Conservation (phyloP, 2,329 filamentous ascomycete species). For the Colletotrichum sp. region DNA sequence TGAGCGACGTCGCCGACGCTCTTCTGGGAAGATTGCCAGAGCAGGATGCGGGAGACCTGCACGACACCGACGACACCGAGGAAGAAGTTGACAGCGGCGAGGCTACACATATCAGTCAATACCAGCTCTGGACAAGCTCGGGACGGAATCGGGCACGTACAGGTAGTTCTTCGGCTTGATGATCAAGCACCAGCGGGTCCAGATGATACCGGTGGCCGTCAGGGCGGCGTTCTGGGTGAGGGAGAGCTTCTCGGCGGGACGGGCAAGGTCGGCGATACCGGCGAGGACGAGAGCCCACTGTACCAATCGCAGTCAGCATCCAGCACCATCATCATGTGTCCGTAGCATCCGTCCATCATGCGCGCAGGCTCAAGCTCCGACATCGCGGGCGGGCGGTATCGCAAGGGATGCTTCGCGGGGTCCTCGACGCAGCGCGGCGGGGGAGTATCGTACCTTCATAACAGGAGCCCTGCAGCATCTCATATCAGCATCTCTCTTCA, state of each 20-base stretch:
- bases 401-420: slow-evolving; percentile 13
- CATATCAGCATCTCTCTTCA: neutral
- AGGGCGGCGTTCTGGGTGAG: slow-evolving; percentile 91
- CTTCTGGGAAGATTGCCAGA: slow-evolving; percentile 66
- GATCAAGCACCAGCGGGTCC: slow-evolving; percentile 98
- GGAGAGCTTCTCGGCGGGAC: slow-evolving; percentile 91
- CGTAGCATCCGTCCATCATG: neutral
- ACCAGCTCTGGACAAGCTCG: neutral
- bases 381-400: slow-evolving; percentile 1
- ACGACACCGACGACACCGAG: slow-evolving; percentile 85
- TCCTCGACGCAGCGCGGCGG: slow-evolving; percentile 46
- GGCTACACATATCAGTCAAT: slow-evolving; percentile 47
- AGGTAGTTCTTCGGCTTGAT: slow-evolving; percentile 94
- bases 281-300: slow-evolving; percentile 93
- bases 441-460: slow-evolving; percentile 67
- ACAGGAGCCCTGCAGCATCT: slow-evolving; percentile 75
- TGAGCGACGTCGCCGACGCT: slow-evolving; percentile 36
- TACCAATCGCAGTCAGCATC: neutral
- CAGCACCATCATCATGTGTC: neutral
- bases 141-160: slow-evolving; percentile 50
- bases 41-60: slow-evolving; percentile 79
- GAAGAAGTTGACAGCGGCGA: slow-evolving; percentile 98
- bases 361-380: neutral
- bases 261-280: slow-evolving; percentile 88
- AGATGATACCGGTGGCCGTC: slow-evolving; percentile 91